Conservation (phyloP, 768 basidiomycete genomes). For the Naganishia antarctica region DNA sequence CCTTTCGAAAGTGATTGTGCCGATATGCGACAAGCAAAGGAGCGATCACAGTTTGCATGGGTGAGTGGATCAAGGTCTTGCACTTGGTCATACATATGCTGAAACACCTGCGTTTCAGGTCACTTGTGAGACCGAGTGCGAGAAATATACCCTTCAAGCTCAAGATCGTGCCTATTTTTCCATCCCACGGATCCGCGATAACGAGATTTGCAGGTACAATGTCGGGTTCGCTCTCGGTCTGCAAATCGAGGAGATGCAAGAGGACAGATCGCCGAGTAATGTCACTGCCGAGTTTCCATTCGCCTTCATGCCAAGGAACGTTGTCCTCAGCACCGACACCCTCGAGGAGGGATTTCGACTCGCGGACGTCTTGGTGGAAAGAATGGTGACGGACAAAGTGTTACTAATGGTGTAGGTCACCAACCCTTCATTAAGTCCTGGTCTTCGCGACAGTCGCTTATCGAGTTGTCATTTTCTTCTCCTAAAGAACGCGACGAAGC, state of each 20-base stretch:
- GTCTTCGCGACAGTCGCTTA: too few species aligned
- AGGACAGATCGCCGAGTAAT: neutral
- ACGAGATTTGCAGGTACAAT: neutral
- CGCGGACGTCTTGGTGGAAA: neutral
- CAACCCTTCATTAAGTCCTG: too few species aligned
- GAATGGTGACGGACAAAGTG: neutral
- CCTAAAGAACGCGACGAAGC: neutral
- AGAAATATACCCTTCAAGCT: neutral
- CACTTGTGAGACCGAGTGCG: neutral
- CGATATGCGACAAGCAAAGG: neutral
- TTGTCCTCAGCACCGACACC: neutral
- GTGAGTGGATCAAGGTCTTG: neutral
- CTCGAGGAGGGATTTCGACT: neutral
- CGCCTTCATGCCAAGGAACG: neutral
- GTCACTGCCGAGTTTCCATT: neutral
- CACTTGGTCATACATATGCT: too few species aligned
- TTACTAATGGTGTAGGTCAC: neutral
- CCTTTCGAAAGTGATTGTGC: conserved; percentile 3
- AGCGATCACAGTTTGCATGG: neutral
- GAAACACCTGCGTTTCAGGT: too few species aligned
- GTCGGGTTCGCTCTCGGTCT: neutral
- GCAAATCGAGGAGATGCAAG: neutral
- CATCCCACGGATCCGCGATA: neutral
- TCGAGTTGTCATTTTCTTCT: neutral
- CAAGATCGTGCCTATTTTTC: neutral